Conservation (phyloP, 2,329 filamentous ascomycete species). For the Sarocladium oryzae region DNA sequence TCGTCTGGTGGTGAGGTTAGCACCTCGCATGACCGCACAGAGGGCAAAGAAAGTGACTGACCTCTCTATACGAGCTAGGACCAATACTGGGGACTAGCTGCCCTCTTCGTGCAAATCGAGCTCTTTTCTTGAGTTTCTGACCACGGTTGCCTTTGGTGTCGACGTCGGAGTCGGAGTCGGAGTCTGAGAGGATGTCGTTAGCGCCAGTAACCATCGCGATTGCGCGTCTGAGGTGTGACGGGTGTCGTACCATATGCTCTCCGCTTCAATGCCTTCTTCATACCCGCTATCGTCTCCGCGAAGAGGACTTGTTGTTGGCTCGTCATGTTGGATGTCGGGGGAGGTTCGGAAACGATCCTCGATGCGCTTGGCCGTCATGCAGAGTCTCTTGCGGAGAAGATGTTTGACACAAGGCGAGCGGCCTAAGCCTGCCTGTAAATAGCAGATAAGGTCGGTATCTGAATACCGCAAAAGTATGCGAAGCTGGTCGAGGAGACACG, state of each 20-base stretch:
- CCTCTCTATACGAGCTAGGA: slow-evolving; percentile 65
- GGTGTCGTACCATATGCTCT: slow-evolving; percentile 49
- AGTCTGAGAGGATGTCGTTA: slow-evolving; percentile 46
- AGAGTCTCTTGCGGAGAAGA: not conserved
- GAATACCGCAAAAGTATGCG: not conserved
- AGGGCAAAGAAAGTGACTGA: slow-evolving; percentile 26
- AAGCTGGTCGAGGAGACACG: not conserved
- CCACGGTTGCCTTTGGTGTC: slow-evolving; percentile 66
- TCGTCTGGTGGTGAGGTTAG: slow-evolving; percentile 38
- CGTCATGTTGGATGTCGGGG: slow-evolving; percentile 27
- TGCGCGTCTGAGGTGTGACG: not conserved
- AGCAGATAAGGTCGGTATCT: not conserved
- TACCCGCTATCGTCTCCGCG: slow-evolving; percentile 59
- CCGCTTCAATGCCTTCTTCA: slow-evolving; percentile 62
- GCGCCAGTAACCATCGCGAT: not conserved
- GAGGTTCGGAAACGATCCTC: slow-evolving; percentile 21
- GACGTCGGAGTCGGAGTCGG: slow-evolving; percentile 70
- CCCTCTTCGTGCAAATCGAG: slow-evolving; percentile 64
- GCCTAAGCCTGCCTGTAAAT: not conserved
- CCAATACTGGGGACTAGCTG: slow-evolving; percentile 61
- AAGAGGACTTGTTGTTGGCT: slow-evolving; percentile 52
- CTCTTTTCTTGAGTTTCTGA: slow-evolving; percentile 71
- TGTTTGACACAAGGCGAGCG: not conserved
- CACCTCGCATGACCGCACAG: slow-evolving; percentile 18
- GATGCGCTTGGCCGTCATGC: slow-evolving; percentile 35